Percentiles rank a stretch among this genome's conserved stretches.
Evolutionary conservation across 352 stramenopile species (phyloP).

Genomic region (Lagenidium giganteum): DNA sequence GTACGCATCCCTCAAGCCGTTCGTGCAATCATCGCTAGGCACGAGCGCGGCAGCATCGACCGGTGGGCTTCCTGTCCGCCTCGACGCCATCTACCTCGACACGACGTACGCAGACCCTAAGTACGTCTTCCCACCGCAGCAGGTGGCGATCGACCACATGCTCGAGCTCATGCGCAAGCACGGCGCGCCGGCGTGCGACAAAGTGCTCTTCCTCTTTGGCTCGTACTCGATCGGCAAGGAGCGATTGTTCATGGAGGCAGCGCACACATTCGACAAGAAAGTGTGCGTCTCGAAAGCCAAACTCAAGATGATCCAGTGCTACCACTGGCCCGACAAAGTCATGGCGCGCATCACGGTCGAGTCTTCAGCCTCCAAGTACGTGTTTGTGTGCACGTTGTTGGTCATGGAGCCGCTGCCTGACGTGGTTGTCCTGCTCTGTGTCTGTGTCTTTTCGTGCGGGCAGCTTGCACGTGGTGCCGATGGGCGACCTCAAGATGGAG

Average conservation of each 20-base stretch:
- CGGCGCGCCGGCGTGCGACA: conserved; percentile 30
- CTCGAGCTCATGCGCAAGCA: conserved; percentile 60
- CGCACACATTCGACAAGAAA: conserved; percentile 63
- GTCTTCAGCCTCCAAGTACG: conserved; percentile 59
- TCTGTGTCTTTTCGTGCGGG: conserved; percentile 1
- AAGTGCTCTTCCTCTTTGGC: conserved; percentile 92
- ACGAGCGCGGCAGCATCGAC: too few species aligned
- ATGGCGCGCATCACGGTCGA: conserved; percentile 89
- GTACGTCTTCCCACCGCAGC: conserved; percentile 92
- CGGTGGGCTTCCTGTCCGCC: conserved; percentile 10
- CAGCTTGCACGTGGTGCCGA: conserved; percentile 90
- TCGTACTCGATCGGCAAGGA: conserved; percentile 98
- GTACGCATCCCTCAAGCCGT: conserved; percentile 45
- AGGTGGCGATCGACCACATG: conserved; percentile 52
- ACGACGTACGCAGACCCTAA: conserved; percentile 96
- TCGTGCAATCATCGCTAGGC: conserved; percentile 23
- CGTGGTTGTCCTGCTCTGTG: conserved; percentile 2
- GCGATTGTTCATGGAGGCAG: conserved; percentile 93
- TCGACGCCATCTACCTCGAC: conserved; percentile 92
- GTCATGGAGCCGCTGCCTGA: not conserved
- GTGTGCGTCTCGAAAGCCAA: conserved; percentile 79
- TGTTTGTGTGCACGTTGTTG: not conserved
- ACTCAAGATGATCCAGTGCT: conserved; percentile 81
- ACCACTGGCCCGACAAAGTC: conserved; percentile 74
- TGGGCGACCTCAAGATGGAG: conserved; percentile 93